Evolutionary conservation across 495 filamentous ascomycete species (phyloP).

Genomic region (Xylaria castorea): DNA sequence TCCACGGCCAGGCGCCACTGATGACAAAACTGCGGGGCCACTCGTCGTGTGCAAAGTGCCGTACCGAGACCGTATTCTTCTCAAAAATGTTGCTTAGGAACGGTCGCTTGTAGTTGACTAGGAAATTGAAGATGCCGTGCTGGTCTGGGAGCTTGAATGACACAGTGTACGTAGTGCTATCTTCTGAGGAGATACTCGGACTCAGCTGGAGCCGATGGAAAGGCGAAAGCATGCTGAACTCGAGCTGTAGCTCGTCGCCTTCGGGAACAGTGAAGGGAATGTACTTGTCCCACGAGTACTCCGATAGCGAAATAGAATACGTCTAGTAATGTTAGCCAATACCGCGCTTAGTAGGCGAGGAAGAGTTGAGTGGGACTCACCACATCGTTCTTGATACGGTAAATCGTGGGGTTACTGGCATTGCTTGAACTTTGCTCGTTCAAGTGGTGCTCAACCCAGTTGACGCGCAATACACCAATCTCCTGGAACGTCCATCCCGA

Average conservation of each 20-base stretch:
- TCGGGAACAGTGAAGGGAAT: conserved; percentile 73
- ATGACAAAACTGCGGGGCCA: conserved; percentile 92
- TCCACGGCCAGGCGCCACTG: conserved; percentile 93
- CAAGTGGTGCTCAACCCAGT: conserved; percentile 81
- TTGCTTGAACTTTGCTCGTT: conserved; percentile 59
- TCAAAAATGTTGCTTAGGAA: conserved; percentile 90
- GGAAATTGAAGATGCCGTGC: conserved; percentile 98
- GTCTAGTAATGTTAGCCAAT: conserved; percentile 58
- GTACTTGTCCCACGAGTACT: conserved; percentile 74
- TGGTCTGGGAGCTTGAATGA: conserved; percentile 89
- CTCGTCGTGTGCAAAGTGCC: conserved; percentile 97
- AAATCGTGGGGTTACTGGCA: conserved; percentile 81
- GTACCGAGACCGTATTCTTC: conserved; percentile 91
- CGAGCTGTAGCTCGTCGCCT: conserved; percentile 81
- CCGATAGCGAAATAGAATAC: conserved; percentile 87
- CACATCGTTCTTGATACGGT: conserved; percentile 95
- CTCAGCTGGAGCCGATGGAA: conserved; percentile 88
- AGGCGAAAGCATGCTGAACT: conserved; percentile 98
- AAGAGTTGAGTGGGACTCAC: conserved; percentile 61
- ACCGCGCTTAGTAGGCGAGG: neutral
- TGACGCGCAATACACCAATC: conserved; percentile 85
- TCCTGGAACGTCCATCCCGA: conserved; percentile 94
- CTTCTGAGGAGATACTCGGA: conserved; percentile 62
- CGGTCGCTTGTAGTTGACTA: conserved; percentile 92
- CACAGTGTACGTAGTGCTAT: conserved; percentile 75